A percentile compares a stretch with the other conserved stretches of the same genome.
Conservation (phyloP, 148 eudicot species). For the Vaccinium corymbosum region DNA sequence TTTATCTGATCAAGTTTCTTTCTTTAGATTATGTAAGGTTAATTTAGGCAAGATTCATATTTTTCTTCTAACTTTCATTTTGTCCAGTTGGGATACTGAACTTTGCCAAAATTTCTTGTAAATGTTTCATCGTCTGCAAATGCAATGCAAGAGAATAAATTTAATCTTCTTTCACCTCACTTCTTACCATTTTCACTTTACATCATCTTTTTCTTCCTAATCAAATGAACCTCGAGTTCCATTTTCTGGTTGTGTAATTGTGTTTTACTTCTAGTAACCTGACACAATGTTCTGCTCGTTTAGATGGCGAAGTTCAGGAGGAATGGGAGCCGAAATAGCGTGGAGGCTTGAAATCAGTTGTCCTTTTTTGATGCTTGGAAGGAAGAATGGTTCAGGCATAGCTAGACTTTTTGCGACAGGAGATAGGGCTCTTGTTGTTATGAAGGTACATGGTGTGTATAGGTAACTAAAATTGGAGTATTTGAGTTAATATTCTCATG, state of each 20-base stretch:
- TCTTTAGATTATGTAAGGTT: background rate
- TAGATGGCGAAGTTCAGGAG: constrained; percentile 52
- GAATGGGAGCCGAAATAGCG: constrained; percentile 24
- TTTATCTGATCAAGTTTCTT: background rate
- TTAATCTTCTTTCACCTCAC: background rate
- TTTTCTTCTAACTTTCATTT: background rate
- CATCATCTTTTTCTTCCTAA: background rate
- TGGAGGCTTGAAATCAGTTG: background rate
- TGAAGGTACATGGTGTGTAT: background rate
- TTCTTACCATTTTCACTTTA: background rate
- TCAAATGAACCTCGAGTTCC: background rate
- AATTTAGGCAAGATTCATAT: background rate
- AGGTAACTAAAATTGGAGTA: background rate
- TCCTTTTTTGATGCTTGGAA: background rate
- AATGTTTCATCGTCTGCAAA: background rate
- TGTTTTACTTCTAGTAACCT: background rate
- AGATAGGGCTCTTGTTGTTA: background rate
- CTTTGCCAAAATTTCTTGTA: background rate
- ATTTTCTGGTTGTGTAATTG: background rate
- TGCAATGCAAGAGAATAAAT: background rate
- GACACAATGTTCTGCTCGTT: constrained; percentile 12
- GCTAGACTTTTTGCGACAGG: background rate
- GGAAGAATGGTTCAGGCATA: background rate
- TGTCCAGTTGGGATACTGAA: background rate
- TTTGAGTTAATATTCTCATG: too few species aligned